Conservation (phyloP, 371 early-diverging fungal species). For the Paraphysoderma sedebokerense region DNA sequence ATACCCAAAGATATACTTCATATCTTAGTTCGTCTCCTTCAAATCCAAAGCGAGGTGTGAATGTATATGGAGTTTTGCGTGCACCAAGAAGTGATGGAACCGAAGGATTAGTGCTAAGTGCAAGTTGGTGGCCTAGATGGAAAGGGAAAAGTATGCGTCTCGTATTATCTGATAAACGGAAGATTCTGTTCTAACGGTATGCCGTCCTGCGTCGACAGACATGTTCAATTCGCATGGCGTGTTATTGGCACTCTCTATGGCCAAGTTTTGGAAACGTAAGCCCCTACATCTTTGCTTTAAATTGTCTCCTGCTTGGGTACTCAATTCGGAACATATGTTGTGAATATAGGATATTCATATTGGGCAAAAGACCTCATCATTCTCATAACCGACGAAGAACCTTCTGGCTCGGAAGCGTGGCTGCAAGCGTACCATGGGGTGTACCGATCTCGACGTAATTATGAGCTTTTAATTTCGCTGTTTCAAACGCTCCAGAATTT, state of each 20-base stretch:
- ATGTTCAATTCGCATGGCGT: constrained; percentile 35
- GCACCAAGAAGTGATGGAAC: constrained; percentile 80
- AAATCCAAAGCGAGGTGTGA: constrained; percentile 29
- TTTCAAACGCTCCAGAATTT: background rate
- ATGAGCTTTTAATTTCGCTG: background rate
- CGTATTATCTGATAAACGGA: background rate
- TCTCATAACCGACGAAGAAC: constrained; percentile 56
- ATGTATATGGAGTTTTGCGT: constrained; percentile 66
- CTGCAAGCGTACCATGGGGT: constrained; percentile 77
- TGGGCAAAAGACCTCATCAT: constrained; percentile 89
- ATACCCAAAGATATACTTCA: background rate
- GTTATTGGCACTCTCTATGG: constrained; percentile 49
- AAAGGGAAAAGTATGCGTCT: background rate
- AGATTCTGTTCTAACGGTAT: background rate
- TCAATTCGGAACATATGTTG: constrained; percentile 3
- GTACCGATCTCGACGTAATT: constrained; percentile 5
- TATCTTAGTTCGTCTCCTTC: background rate
- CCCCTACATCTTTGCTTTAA: background rate
- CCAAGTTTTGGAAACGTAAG: constrained; percentile 52
- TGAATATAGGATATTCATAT: constrained; percentile 39
- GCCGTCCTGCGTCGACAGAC: constrained; percentile 5
- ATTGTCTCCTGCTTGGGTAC: background rate
- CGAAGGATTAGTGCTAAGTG: constrained; percentile 68
- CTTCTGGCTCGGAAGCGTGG: constrained; percentile 67
- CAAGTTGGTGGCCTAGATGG: constrained; percentile 44